phyloP scores from a whole-genome alignment of 129 eudicot species.

The Heracleum sosnowskyi region DNA sequence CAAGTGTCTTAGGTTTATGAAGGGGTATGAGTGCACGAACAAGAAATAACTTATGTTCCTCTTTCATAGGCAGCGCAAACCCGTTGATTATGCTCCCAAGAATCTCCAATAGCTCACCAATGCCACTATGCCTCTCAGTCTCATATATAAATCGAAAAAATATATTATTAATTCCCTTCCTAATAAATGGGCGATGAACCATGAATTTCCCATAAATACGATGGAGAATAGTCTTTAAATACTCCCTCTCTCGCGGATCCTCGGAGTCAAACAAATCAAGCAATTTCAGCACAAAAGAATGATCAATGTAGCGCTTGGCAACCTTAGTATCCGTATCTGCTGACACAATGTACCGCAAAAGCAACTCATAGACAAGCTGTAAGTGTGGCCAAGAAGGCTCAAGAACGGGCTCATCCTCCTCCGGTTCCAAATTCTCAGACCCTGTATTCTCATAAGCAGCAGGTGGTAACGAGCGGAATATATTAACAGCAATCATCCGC shows the following conservation, averaged over 20 bases:
- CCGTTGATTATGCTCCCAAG: constrained; percentile 56
- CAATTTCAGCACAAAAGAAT: constrained; percentile 40
- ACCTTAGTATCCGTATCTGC: constrained; percentile 40
- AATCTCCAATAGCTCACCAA: constrained; percentile 52
- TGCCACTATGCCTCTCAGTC: constrained; percentile 47
- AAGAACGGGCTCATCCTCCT: constrained; percentile 43
- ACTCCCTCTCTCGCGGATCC: constrained; percentile 52
- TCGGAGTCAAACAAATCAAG: constrained; percentile 51
- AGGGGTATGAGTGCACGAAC: constrained; percentile 47
- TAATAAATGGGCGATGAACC: constrained; percentile 55
- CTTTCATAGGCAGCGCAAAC: constrained; percentile 61
- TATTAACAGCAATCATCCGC: constrained; percentile 41
- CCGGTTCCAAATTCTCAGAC: constrained; percentile 31
- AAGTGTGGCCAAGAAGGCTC: constrained; percentile 65
- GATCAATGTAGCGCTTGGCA: constrained; percentile 51
- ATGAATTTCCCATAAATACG: constrained; percentile 56
- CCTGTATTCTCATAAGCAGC: constrained; percentile 36
- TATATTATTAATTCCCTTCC: constrained; percentile 47
- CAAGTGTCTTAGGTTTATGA: constrained; percentile 46
- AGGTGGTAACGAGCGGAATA: constrained; percentile 46
- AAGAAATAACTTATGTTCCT: constrained; percentile 56
- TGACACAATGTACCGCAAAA: constrained; percentile 40
- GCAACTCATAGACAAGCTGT: constrained; percentile 47
- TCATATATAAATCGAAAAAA: constrained; percentile 49
- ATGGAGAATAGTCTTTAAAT: constrained; percentile 48